Conservation (phyloP, 108 stramenopile genomes). For the Nitzschia palea region DNA sequence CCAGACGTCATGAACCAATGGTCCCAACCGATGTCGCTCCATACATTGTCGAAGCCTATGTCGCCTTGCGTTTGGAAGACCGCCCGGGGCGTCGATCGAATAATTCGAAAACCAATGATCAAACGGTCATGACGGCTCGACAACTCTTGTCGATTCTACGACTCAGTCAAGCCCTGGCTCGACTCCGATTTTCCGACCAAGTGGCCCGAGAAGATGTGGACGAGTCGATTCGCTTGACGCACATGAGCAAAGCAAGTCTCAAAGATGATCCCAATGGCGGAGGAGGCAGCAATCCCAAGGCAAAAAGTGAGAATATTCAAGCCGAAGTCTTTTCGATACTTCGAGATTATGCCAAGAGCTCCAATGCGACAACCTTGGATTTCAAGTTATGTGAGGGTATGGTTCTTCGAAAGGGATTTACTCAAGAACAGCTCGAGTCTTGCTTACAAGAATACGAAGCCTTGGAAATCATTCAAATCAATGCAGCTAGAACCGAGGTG, state of each 20-base stretch:
- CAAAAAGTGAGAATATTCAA: conserved; percentile 55
- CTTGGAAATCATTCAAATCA: conserved; percentile 73
- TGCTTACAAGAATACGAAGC: conserved; percentile 87
- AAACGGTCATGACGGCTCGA: conserved; percentile 96
- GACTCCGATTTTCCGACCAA: conserved; percentile 90
- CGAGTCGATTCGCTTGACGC: conserved; percentile 95
- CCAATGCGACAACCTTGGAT: conserved; percentile 48
- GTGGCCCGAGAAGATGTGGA: conserved; percentile 97
- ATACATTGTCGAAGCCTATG: conserved; percentile 98
- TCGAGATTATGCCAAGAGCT: conserved; percentile 64
- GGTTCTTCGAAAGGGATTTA: conserved; percentile 90
- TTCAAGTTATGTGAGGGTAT: conserved; percentile 74
- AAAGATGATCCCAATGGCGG: conserved; percentile 31
- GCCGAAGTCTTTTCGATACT: conserved; percentile 79
- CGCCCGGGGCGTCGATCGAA: conserved; percentile 45
- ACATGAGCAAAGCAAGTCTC: conserved; percentile 86
- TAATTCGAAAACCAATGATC: conserved; percentile 64
- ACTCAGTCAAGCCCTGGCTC: conserved; percentile 92
- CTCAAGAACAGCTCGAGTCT: conserved; percentile 73
- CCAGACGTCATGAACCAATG: conserved; percentile 87
- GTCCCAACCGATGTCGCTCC: conserved; percentile 92
- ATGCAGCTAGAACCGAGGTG: conserved; percentile 67
- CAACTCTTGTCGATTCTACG: conserved; percentile 97
- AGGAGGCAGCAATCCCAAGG: conserved; percentile 22
- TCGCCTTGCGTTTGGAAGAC: conserved; percentile 82